Evolutionary conservation across 768 basidiomycete genomes (phyloP), one percentile per base, ranked within the genome.

Genomic region (Trametes sanguinea): DNA sequence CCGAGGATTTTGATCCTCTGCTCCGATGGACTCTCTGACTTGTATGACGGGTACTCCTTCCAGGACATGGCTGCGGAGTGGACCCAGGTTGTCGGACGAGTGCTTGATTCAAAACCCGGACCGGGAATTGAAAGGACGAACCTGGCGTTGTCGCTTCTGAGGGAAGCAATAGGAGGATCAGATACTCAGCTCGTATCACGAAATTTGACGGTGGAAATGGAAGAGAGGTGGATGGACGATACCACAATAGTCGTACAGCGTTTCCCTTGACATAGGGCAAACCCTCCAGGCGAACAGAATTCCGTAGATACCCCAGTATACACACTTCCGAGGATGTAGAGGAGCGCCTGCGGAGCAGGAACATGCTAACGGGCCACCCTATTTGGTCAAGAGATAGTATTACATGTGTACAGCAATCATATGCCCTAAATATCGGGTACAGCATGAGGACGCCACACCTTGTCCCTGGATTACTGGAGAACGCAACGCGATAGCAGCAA

Each of bases 201-300:
- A 63, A 77, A 75, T 46, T 56, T 82, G 35, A 83, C 81, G 7
- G 72, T 82, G 46, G 82, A 82, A 70, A 81, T 81, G 76, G 77
- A 77, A 57, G 80, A 79, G 42, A 75, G 75, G 57, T 82, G 80
- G 81, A 77, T 82, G 71, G 82, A 82, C 62, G 81, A 82, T 61
- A 75, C 78, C 17, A 82, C 81, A 7, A 72, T 82, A 29, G 59
- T 82, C 22, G 76, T 83, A 51, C 80, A 80, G 57, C 73, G 73
- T 11, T 61, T 70, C 54, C 68, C 78, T 17, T 74, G 48, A 55
- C 40, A 44, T 45, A 42, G 4, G 10, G 17, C 51, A 22, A 37
- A 17, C 17, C 5, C 14, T 13, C 9, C 7, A 9, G 33, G 57
- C 53, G 64, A 43, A 42, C 37, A 32, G 66, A 50, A 33, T 67